Conservation (phyloP, 108 stramenopile species). For the Seminavis robusta region DNA sequence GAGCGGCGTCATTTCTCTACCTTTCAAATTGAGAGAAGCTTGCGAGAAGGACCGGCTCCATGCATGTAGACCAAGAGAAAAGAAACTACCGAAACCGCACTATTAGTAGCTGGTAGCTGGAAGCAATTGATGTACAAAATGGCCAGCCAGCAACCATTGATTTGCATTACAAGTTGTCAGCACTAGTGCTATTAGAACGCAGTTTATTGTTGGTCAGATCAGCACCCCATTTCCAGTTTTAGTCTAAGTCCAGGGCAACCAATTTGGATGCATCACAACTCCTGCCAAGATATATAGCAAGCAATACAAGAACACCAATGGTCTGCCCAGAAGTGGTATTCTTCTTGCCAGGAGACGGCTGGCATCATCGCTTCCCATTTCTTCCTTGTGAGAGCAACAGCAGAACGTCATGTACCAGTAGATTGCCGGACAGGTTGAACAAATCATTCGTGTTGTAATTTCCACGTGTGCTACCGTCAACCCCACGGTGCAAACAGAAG, state of each 20-base stretch:
- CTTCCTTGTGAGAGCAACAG: neutral
- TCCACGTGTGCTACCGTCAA: constrained; percentile 78
- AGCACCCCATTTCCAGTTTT: too few species aligned
- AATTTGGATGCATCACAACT: constrained; percentile 72
- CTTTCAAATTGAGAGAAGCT: too few species aligned
- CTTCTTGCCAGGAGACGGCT: neutral
- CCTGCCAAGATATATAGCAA: constrained; percentile 63
- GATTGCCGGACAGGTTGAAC: constrained; percentile 74
- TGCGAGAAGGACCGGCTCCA: too few species aligned
- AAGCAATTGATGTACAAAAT: too few species aligned
- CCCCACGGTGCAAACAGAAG: constrained; percentile 50
- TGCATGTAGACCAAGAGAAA: too few species aligned
- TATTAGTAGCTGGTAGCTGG: too few species aligned
- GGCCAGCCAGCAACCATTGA: too few species aligned
- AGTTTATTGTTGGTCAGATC: constrained; percentile 45
- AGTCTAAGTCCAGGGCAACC: constrained; percentile 64
- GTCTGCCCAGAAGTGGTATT: neutral
- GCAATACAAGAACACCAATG: constrained; percentile 41
- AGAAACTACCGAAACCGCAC: too few species aligned
- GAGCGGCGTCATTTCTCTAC: too few species aligned
- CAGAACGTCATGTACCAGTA: constrained; percentile 62
- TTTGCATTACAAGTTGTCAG: too few species aligned
- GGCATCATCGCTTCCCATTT: neutral
- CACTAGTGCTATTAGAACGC: constrained; percentile 40
- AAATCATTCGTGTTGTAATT: constrained; percentile 80